phyloP scores from a whole-genome alignment of 441 rosid genomes.

The Eruca vesicaria region DNA sequence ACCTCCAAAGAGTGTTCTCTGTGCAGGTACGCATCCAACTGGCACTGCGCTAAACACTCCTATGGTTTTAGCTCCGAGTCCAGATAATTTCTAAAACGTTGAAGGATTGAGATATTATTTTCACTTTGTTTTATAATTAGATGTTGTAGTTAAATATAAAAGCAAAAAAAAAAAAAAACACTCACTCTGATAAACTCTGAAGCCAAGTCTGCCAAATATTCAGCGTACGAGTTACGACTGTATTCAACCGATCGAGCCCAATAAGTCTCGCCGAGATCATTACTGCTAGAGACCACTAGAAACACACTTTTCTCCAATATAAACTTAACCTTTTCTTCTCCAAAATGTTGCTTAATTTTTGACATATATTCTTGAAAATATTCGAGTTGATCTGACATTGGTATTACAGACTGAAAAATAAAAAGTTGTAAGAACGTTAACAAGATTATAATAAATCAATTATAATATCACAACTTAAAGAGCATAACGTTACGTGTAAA shows the following conservation, averaged over 20 bases:
- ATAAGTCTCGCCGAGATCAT: slow-evolving; percentile 62
- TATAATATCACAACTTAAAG: background rate
- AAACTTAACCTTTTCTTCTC: slow-evolving; percentile 45
- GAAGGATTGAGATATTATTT: background rate
- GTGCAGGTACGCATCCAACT: slow-evolving; percentile 59
- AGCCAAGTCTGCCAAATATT: slow-evolving; percentile 39
- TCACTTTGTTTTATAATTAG: background rate
- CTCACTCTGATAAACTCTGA: slow-evolving; percentile 42
- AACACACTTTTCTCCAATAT: slow-evolving; percentile 44
- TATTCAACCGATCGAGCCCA: slow-evolving; percentile 1
- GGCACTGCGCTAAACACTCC: slow-evolving; percentile 55
- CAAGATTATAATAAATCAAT: background rate
- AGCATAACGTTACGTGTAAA: background rate
- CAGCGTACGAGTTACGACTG: slow-evolving; percentile 40
- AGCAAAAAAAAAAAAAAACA: background rate
- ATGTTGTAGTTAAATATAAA: background rate
- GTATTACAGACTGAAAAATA: slow-evolving; percentile 48
- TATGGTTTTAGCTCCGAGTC: slow-evolving; percentile 49
- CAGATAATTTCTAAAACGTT: slow-evolving; percentile 40
- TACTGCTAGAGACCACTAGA: slow-evolving; percentile 50
- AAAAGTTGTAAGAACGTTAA: background rate
- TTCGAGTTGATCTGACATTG: slow-evolving; percentile 56
- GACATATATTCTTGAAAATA: slow-evolving; percentile 50
- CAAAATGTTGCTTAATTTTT: slow-evolving; percentile 40
- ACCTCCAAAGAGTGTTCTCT: slow-evolving; percentile 55